Percentiles rank a stretch among this genome's conserved stretches.
Conservation (phyloP, 371 early-diverging fungal species). For the Blyttiomyces sp. region DNA sequence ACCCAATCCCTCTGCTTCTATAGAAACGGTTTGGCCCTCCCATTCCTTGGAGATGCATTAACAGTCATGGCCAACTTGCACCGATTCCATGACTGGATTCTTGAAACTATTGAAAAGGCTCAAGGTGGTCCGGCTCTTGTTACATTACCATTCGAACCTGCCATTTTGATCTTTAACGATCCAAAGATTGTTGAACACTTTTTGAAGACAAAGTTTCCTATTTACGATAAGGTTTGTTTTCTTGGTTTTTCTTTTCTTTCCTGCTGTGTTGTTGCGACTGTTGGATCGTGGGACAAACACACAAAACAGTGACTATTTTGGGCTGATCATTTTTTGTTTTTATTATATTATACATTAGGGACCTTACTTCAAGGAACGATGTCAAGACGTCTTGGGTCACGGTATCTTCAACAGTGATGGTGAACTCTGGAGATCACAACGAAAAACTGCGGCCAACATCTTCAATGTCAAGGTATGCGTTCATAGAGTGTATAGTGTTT, state of each 20-base stretch:
- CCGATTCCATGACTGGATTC: conserved; percentile 5
- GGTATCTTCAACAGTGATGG: conserved; percentile 74
- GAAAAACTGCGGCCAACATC: conserved; percentile 65
- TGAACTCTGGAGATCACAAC: conserved; percentile 59
- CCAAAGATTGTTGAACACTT: conserved; percentile 29
- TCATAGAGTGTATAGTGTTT: no score
- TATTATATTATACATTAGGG: not conserved
- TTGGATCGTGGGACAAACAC: no score
- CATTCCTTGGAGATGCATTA: conserved; percentile 16
- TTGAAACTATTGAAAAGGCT: not conserved
- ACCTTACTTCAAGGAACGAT: not conserved
- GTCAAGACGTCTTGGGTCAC: conserved; percentile 31
- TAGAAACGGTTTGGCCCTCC: conserved; percentile 4
- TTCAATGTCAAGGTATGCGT: no score
- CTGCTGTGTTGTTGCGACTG: no score
- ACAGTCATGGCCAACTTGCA: not conserved
- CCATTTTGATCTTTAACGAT: conserved; percentile 17
- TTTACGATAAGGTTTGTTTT: conserved; percentile 26
- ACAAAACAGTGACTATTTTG: no score
- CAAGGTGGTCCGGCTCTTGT: not conserved
- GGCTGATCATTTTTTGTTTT: no score
- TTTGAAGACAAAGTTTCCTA: conserved; percentile 29
- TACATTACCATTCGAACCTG: conserved; percentile 12
- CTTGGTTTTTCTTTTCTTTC: no score
- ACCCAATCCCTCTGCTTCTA: no score